Conservation (phyloP, 441 rosid genomes). For the Omphalea diandra region DNA sequence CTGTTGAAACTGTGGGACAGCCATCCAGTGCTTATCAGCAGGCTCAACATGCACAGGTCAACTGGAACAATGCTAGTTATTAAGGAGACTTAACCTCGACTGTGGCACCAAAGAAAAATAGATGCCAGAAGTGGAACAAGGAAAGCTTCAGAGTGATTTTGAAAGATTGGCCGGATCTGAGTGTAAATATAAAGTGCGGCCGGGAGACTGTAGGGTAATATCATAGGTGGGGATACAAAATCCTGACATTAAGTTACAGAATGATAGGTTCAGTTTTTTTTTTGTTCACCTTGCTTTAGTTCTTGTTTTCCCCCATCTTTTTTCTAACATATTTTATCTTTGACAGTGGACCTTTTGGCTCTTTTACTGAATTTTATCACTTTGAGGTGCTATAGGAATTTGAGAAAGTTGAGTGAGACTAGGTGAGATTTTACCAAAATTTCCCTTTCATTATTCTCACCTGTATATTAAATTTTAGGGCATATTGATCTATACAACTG, state of each 20-base stretch:
- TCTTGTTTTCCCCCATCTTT: not conserved
- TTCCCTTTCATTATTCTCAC: slow-evolving; percentile 39
- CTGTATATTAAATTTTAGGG: slow-evolving; percentile 50
- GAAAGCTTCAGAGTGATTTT: slow-evolving; percentile 18
- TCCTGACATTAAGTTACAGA: slow-evolving; percentile 28
- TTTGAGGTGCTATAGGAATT: slow-evolving; percentile 32
- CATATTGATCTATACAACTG: slow-evolving; percentile 25
- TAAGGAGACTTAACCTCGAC: slow-evolving; percentile 27
- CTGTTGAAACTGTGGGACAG: slow-evolving; percentile 48
- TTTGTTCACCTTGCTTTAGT: slow-evolving; percentile 10
- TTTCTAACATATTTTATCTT: slow-evolving; percentile 16
- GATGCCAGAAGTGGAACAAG: slow-evolving; percentile 12
- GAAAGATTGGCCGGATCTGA: slow-evolving; percentile 41
- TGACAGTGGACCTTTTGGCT: slow-evolving; percentile 19
- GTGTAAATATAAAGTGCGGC: slow-evolving; percentile 67
- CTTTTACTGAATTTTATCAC: slow-evolving; percentile 18
- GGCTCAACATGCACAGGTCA: slow-evolving; percentile 53
- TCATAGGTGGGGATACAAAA: slow-evolving; percentile 30
- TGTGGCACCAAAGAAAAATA: slow-evolving; percentile 17
- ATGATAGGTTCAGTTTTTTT: slow-evolving; percentile 26
- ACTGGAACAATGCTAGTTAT: slow-evolving; percentile 62
- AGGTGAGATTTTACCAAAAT: slow-evolving; percentile 35
- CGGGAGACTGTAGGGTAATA: slow-evolving; percentile 36
- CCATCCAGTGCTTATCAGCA: slow-evolving; percentile 66
- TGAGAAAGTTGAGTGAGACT: slow-evolving; percentile 30